Evolutionary conservation across 371 early-diverging fungal species (phyloP), one percentile per base, ranked within the genome.

Genomic region (Saksenaea vasiformis): DNA sequence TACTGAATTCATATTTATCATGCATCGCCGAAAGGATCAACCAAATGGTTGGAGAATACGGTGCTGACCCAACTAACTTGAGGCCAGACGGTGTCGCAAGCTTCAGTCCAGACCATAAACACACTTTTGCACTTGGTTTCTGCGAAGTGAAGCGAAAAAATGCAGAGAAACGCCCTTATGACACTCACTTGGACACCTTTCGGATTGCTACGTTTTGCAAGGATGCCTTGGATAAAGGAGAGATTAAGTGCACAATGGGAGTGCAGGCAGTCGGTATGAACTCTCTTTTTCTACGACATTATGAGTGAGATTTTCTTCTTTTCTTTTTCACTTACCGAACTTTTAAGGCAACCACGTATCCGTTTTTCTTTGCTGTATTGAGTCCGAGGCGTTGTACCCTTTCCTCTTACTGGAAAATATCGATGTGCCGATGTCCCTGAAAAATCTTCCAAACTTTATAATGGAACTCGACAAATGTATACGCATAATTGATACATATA

Each of bases 201-300:
- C 53, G 66, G 17, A 19, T 59, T 34, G 60, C 60, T 17, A 54
- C 60, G 43, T 65, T 65, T 51, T 60, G 66, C 28, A 69, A 69
- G 47, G 37, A 62, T 27, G 58, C 70, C 37, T n/a, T 69, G 28
- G 66, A 65, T 38, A 38, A 54, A 35, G 60, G 37, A 17, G 62
- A 65, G 19, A 47, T 62, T 22, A 60, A 65, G 43, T 65, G 60
- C 62, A 61, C 60, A 0, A 38, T 65, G 14, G 58, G 56, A 27
- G 62, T 65, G 47, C 70, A 69, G 28, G 60, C 62, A n/a, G 58
- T 69, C 36, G 70, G 62, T 65, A 62, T 17, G 47, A 22, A 47
- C 47, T 14, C 22, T 9, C 19, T 47, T 47, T 47, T 3, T 19
- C 9, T 31, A 31, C 7, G 2, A 31, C 22, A 19, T 19, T 17